Evolutionary conservation across 257 asterid species (phyloP).

Genomic region (Buddleja alternifolia): DNA sequence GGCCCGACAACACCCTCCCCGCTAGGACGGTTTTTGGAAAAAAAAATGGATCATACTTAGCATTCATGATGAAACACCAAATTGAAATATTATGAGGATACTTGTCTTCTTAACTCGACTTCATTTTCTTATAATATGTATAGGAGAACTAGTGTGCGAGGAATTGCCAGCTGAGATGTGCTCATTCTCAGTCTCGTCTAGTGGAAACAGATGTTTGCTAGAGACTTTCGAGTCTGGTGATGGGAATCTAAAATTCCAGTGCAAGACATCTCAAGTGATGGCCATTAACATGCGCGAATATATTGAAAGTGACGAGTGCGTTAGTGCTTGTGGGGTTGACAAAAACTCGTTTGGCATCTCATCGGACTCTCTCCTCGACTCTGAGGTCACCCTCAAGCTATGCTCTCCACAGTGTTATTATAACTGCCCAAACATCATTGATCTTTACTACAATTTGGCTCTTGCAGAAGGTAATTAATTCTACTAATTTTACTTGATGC

Average conservation of each 20-base stretch:
- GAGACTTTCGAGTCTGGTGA: conserved; percentile 29
- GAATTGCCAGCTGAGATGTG: conserved; percentile 40
- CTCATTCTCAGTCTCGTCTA: conserved; percentile 44
- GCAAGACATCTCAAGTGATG: conserved; percentile 42
- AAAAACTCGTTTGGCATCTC: conserved; percentile 45
- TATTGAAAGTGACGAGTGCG: conserved; percentile 43
- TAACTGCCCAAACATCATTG: conserved; percentile 47
- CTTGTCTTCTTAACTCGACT: too few species aligned
- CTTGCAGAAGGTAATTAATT: conserved; percentile 44
- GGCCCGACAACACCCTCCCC: too few species aligned
- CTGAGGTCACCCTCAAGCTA: conserved; percentile 31
- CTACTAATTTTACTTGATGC: not conserved
- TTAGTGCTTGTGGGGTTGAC: conserved; percentile 43
- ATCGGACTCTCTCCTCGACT: conserved; percentile 43
- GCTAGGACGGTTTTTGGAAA: too few species aligned
- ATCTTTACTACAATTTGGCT: conserved; percentile 49
- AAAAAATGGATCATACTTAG: too few species aligned
- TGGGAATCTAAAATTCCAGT: conserved; percentile 29
- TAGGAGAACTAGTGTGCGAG: conserved; percentile 44
- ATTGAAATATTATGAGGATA: too few species aligned
- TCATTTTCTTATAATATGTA: not conserved
- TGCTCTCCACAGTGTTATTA: conserved; percentile 44
- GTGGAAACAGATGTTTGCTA: conserved; percentile 42
- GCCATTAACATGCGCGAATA: conserved; percentile 29
- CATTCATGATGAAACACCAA: too few species aligned